phyloP scores from a whole-genome alignment of 1,139 yeast genomes.

The Geotrichum bryndzae region DNA sequence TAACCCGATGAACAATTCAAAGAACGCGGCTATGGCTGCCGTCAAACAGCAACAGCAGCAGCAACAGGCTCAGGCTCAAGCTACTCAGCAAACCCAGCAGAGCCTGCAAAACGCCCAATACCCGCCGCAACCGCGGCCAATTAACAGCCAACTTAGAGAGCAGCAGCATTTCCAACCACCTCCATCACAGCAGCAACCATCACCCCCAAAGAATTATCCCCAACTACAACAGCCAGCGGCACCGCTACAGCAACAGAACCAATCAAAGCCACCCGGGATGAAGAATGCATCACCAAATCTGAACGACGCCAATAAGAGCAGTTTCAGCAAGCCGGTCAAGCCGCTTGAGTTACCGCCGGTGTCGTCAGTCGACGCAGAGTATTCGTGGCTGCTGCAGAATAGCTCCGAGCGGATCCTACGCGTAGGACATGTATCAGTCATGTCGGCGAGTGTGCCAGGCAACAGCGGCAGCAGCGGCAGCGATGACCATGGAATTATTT shows the following conservation, averaged over 20 bases:
- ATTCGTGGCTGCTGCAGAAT: slow-evolving; percentile 54
- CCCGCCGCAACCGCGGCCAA: slow-evolving; percentile 3
- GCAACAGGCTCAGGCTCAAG: slow-evolving; percentile 6
- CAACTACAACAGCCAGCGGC: slow-evolving; percentile 3
- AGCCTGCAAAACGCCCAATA: background rate
- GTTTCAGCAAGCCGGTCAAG: slow-evolving; percentile 1
- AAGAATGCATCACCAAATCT: background rate
- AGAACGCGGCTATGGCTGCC: background rate
- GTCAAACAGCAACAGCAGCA: slow-evolving; percentile 27
- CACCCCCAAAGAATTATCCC: background rate
- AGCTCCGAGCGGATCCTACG: slow-evolving; percentile 67
- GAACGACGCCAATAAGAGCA: background rate
- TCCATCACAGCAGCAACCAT: slow-evolving; percentile 1
- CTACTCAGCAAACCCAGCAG: background rate
- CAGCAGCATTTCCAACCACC: slow-evolving; percentile 8
- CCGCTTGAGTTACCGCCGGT: slow-evolving; percentile 50
- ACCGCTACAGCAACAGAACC: slow-evolving; percentile 18
- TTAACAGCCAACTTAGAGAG: slow-evolving; percentile 2
- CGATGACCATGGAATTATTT: slow-evolving; percentile 28
- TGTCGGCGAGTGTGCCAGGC: slow-evolving; percentile 15
- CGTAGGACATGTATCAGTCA: slow-evolving; percentile 47
- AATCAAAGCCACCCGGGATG: slow-evolving; percentile 3
- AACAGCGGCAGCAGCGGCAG: slow-evolving; percentile 23
- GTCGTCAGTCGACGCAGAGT: slow-evolving; percentile 59
- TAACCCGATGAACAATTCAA: background rate